phyloP scores from a whole-genome alignment of 2,329 filamentous ascomycete genomes.

The Aspergillus quadrilineatus region DNA sequence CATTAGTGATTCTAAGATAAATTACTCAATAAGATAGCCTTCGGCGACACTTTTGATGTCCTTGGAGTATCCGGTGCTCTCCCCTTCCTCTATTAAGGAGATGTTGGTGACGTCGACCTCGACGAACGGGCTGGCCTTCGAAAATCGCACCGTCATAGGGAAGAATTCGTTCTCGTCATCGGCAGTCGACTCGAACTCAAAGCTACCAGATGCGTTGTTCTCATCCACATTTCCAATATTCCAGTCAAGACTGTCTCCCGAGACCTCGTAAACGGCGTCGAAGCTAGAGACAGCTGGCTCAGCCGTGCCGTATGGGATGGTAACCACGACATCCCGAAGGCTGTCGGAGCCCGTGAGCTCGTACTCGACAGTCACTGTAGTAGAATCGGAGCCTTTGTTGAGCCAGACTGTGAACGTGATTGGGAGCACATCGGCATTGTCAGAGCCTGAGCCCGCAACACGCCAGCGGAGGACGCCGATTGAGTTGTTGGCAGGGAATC shows the following conservation, averaged over 20 bases:
- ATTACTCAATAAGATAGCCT: slow-evolving; percentile 47
- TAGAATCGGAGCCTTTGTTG: slow-evolving; percentile 79
- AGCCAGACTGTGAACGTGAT: slow-evolving; percentile 98
- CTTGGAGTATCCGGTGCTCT: slow-evolving; percentile 47
- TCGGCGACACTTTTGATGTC: slow-evolving; percentile 46
- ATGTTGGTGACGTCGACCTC: slow-evolving; percentile 74
- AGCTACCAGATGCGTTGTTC: slow-evolving; percentile 77
- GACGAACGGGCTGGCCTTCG: slow-evolving; percentile 80
- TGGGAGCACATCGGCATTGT: slow-evolving; percentile 77
- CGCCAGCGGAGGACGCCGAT: slow-evolving; percentile 94
- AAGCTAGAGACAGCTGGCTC: slow-evolving; percentile 91
- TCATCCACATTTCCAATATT: slow-evolving; percentile 82
- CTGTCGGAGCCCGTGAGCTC: slow-evolving; percentile 79
- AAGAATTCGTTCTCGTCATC: slow-evolving; percentile 96
- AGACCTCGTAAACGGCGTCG: slow-evolving; percentile 90
- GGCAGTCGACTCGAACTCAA: slow-evolving; percentile 89
- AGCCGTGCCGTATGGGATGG: slow-evolving; percentile 79
- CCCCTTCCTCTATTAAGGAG: slow-evolving; percentile 45
- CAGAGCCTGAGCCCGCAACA: slow-evolving; percentile 70
- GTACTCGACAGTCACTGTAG: slow-evolving; percentile 92
- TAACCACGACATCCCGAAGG: slow-evolving; percentile 79
- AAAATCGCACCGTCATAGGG: slow-evolving; percentile 91
- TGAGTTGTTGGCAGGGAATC: slow-evolving; percentile 91
- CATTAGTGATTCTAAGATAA: slow-evolving; percentile 38
- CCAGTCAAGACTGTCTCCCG: slow-evolving; percentile 92